Evolutionary conservation across 139 green algal genomes (phyloP).

Genomic region (Closterium sp.): DNA sequence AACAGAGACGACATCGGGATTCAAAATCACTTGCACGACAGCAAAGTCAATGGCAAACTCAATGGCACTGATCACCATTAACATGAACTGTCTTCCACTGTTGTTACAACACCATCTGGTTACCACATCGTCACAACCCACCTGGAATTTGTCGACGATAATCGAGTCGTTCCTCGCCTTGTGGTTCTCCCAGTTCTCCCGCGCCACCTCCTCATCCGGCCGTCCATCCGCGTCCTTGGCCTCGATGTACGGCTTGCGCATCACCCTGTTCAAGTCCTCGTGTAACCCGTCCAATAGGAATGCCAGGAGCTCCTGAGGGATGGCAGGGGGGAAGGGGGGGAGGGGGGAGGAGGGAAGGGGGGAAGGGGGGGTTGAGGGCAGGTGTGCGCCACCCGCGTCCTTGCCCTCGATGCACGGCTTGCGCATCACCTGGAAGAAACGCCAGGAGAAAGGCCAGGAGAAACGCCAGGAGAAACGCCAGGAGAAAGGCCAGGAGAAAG

Average conservation of each 20-base stretch:
- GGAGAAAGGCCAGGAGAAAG: too few relatives aligned
- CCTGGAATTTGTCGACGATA: constrained; percentile 78
- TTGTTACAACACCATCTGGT: background rate
- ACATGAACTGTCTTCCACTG: too few relatives aligned
- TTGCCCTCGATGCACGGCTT: constrained; percentile 88
- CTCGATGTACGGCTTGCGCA: constrained; percentile 88
- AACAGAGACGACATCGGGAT: too few relatives aligned
- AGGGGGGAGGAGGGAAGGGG: background rate
- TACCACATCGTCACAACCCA: background rate
- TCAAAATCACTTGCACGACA: background rate
- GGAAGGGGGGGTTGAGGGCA: too few relatives aligned
- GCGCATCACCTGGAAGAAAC: constrained; percentile 84
- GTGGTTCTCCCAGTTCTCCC: constrained; percentile 80
- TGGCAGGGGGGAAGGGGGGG: too few relatives aligned
- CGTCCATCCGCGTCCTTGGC: constrained; percentile 70
- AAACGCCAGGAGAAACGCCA: constrained; percentile 90
- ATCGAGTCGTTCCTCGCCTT: constrained; percentile 81
- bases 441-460: constrained; percentile 93
- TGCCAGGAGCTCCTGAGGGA: constrained; percentile 72
- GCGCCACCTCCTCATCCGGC: constrained; percentile 79
- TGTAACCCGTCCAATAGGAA: constrained; percentile 95
- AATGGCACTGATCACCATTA: background rate
- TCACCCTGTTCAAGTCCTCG: constrained; percentile 94
- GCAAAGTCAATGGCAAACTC: constrained; percentile 39
- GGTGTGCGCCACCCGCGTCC: constrained; percentile 58